Conservation (phyloP, 2,329 filamentous ascomycete species). For the Paraphaeosphaeria minitans region DNA sequence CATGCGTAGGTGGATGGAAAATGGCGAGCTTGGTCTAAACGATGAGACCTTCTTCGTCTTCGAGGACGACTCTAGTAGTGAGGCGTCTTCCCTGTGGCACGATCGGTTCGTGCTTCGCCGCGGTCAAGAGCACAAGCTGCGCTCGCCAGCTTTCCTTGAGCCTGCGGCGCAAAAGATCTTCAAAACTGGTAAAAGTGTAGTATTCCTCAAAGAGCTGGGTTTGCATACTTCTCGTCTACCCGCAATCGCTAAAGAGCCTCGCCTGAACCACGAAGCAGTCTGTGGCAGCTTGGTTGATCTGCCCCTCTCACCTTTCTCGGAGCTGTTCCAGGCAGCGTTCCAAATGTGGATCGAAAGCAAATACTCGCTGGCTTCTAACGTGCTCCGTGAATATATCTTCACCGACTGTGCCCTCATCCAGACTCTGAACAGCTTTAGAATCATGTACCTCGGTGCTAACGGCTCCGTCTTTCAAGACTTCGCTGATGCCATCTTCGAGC, state of each 20-base stretch:
- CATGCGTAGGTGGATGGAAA: constrained; percentile 82
- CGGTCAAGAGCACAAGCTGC: constrained; percentile 63
- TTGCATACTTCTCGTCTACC: constrained; percentile 48
- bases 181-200: constrained; percentile 84
- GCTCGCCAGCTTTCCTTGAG: constrained; percentile 76
- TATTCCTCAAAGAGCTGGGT: constrained; percentile 77
- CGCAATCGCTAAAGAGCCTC: constrained; percentile 26
- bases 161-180: constrained; percentile 75
- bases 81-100: constrained; percentile 74
- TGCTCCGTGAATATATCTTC: constrained; percentile 70
- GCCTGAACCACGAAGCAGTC: constrained; percentile 63
- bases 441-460: constrained; percentile 78
- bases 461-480: constrained; percentile 71
- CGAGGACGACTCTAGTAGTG: constrained; percentile 60
- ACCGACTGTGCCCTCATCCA: constrained; percentile 69
- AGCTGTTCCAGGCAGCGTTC: constrained; percentile 74
- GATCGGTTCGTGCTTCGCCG: constrained; percentile 71
- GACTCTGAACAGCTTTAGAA: constrained; percentile 69
- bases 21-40: constrained; percentile 68
- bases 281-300: constrained; percentile 52
- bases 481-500: constrained; percentile 72
- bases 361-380: constrained; percentile 70
- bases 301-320: constrained; percentile 70
- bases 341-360: constrained; percentile 77
- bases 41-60: constrained; percentile 79